phyloP scores from a whole-genome alignment of 352 stramenopile genomes.

The Phytophthora ramorum region DNA sequence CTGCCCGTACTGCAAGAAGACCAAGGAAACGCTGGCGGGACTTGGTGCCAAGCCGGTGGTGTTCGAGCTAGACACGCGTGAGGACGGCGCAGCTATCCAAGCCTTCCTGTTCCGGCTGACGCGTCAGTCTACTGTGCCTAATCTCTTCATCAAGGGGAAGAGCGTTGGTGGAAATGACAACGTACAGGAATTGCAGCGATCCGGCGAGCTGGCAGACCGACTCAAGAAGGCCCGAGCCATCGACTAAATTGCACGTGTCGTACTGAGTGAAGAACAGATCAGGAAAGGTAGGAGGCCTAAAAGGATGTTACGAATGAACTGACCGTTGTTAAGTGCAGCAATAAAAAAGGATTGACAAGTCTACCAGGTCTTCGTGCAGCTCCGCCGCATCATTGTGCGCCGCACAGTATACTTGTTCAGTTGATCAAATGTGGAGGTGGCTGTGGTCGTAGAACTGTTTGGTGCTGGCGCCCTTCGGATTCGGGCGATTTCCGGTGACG shows the following conservation, averaged over 20 bases:
- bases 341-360: not conserved
- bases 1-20: slow-evolving; percentile 89
- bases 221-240: slow-evolving; percentile 79
- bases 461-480: slow-evolving; percentile 77
- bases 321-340: slow-evolving; percentile 9
- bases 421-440: slow-evolving; percentile 58
- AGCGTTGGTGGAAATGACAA: slow-evolving; percentile 96
- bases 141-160: slow-evolving; percentile 97
- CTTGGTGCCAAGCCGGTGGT: slow-evolving; percentile 71
- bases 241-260: slow-evolving; percentile 26
- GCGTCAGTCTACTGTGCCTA: slow-evolving; percentile 96
- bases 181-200: slow-evolving; percentile 85
- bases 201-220: slow-evolving; percentile 91
- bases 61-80: slow-evolving; percentile 83
- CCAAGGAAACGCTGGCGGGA: slow-evolving; percentile 68
- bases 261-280: slow-evolving; percentile 5
- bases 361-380: not conserved
- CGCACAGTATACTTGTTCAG: not conserved
- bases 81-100: slow-evolving; percentile 93
- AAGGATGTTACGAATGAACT: slow-evolving; percentile 23
- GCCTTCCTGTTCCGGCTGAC: slow-evolving; percentile 92
- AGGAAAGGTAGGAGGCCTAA: not conserved
- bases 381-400: not conserved
- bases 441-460: slow-evolving; percentile 88
- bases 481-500: slow-evolving; percentile 64